Evolutionary conservation across 805 yeast genomes (phyloP), one percentile per base, ranked within the genome.

Genomic region (Zygotorulaspora sp.): DNA sequence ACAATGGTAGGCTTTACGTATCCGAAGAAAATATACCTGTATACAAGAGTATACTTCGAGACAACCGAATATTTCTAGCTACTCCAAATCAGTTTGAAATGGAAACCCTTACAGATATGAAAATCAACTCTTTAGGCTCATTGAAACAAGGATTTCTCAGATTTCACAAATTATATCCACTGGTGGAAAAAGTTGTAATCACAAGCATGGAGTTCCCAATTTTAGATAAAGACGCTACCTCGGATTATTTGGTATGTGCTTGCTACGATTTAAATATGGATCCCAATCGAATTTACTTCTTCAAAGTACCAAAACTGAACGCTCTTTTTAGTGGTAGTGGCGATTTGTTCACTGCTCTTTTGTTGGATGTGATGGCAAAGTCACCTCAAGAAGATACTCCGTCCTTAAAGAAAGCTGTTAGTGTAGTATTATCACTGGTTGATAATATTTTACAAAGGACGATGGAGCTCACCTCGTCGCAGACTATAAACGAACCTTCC

Each of bases 1-100:
- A 90, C 55, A 81, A 86, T 50, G 96, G 96, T 1, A 71, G 67
- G 40, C 61, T 88, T 3, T 90, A 90, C 57, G 96, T 90, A 1
- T 71, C 71, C 41, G 72, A 70, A 37, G 71, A 65, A 9, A 70
- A 80, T 17, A 65, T 81, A 0, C 75, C 75, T 0, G 58, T 70
- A 2, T 81, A 80, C 52, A 65, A 67, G 47, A 44, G 65, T 9
- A 61, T 80, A n/a, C 55, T 82, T 23, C 37, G 40, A 9, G 53
- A 62, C 4, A 73, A 72, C 2, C 40, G 48, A 14, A 71, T 83
- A 1, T 66, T 68, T 28, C 49, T 81, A 24, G 71, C 75, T 2
- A 78, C 88, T 0, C 90, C 92, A 1, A 83, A 83, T 53, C 89
- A 82, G 51, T 77, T 83, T 55, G 92, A 83, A 53, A 63, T 83